These are phyloP conservation scores for Cryptosporidium canis DNA, from an alignment of 169 alveolate genomes.

Conservation along the genomic window DNA sequence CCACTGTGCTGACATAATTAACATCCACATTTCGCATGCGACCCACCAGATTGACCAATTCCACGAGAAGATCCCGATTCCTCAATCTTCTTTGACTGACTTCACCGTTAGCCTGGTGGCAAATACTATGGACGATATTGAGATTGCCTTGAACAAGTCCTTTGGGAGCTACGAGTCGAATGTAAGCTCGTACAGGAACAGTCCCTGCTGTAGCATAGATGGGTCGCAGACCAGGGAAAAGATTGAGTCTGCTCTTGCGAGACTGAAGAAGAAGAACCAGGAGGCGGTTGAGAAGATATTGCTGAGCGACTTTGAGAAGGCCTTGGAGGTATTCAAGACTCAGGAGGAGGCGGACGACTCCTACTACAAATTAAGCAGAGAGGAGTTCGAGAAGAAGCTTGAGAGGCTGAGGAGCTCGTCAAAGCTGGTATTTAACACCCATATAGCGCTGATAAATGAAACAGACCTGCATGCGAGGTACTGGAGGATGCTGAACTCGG, in stretches of 20 bases:
- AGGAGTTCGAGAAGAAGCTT: conserved; percentile 29
- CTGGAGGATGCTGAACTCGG: background rate
- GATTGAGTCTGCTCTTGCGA: background rate
- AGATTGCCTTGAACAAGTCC: background rate
- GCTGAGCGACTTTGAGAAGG: background rate
- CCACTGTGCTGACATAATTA: conserved; percentile 20
- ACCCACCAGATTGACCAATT: conserved; percentile 13
- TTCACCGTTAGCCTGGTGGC: background rate
- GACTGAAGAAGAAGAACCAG: conserved; percentile 7
- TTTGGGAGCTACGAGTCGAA: background rate
- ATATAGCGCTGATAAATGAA: conserved; percentile 3
- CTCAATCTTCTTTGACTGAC: background rate
- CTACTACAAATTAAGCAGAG: background rate
- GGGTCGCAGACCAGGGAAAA: background rate
- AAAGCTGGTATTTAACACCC: background rate
- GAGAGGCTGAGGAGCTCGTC: background rate
- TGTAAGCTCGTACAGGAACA: conserved; percentile 7
- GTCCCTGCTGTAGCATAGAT: conserved; percentile 49
- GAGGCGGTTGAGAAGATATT: conserved; percentile 26
- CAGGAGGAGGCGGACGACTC: conserved; percentile 7
- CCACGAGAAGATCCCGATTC: conserved; percentile 31
- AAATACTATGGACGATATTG: background rate
- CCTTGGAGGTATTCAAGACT: background rate
- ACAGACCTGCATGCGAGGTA: background rate
- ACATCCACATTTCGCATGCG: conserved; percentile 13